Percentiles rank a stretch among this genome's conserved stretches.
phyloP scores from a whole-genome alignment of 805 yeast genomes.

The Yarrowia sp. region DNA sequence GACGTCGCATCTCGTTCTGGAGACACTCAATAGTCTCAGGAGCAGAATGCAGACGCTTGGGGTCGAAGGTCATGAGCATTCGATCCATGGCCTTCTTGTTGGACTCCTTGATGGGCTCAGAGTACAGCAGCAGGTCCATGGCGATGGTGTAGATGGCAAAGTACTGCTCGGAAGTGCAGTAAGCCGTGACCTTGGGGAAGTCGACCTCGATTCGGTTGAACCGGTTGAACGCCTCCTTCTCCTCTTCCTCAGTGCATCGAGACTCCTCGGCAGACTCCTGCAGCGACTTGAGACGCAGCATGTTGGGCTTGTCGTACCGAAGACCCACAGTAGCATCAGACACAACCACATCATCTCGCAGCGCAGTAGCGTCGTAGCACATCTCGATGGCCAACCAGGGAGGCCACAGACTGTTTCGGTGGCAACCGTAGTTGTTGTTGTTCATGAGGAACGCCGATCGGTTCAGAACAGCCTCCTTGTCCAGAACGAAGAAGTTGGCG shows the following conservation, averaged over 20 bases:
- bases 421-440: constrained; percentile 66
- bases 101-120: constrained; percentile 70
- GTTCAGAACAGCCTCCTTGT: constrained; percentile 56
- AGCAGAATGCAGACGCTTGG: constrained; percentile 63
- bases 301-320: constrained; percentile 62
- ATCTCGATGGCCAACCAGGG: constrained; percentile 85
- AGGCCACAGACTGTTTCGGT: constrained; percentile 68
- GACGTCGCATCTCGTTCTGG: constrained; percentile 55
- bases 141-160: constrained; percentile 67
- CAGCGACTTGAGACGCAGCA: constrained; percentile 52
- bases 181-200: constrained; percentile 70
- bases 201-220: constrained; percentile 64
- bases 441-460: constrained; percentile 57
- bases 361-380: constrained; percentile 60
- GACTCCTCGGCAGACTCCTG: constrained; percentile 29
- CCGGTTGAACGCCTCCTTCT: constrained; percentile 43
- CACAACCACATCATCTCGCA: constrained; percentile 61
- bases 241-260: constrained; percentile 10
- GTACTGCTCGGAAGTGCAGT: constrained; percentile 78
- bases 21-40: constrained; percentile 57
- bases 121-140: constrained; percentile 69
- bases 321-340: constrained; percentile 68
- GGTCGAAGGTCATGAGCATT: constrained; percentile 71
- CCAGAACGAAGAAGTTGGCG: constrained; percentile 75
- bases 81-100: constrained; percentile 68